These are phyloP conservation scores for Nannochloropsis gaditana DNA, from an alignment of 108 stramenopile genomes.

Conservation along the genomic window DNA sequence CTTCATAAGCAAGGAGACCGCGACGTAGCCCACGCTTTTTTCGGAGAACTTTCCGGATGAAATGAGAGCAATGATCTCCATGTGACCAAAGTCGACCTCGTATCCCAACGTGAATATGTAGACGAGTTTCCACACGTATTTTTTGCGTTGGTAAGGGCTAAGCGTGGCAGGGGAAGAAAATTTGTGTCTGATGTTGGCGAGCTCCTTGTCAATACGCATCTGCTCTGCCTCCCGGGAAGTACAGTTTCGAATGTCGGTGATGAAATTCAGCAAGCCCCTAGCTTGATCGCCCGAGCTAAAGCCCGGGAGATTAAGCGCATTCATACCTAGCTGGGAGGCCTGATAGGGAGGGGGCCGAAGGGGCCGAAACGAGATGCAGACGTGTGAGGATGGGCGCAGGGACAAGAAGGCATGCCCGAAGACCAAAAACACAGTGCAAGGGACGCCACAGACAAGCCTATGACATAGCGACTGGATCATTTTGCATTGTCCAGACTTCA, in stretches of 20 bases:
- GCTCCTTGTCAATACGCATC: slow-evolving; percentile 86
- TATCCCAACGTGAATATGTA: slow-evolving; percentile 97
- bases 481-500: too few relatives aligned
- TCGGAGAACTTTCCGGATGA: slow-evolving; percentile 77
- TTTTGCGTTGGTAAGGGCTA: slow-evolving; percentile 83
- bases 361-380: not conserved
- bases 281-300: slow-evolving; percentile 35
- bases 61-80: slow-evolving; percentile 79
- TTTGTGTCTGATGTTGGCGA: slow-evolving; percentile 96
- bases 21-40: slow-evolving; percentile 92
- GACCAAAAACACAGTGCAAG: too few relatives aligned
- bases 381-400: not conserved
- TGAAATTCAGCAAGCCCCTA: slow-evolving; percentile 42
- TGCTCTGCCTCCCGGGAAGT: slow-evolving; percentile 72
- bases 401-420: not conserved
- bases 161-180: slow-evolving; percentile 74
- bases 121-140: slow-evolving; percentile 98
- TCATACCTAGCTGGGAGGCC: not conserved
- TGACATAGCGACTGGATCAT: too few relatives aligned
- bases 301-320: not conserved
- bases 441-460: too few relatives aligned
- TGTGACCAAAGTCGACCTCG: slow-evolving; percentile 97
- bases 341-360: not conserved
- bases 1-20: slow-evolving; percentile 75
- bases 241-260: slow-evolving; percentile 43